Conservation (phyloP, 2,329 filamentous ascomycete species). For the Lecanicillium sp. region DNA sequence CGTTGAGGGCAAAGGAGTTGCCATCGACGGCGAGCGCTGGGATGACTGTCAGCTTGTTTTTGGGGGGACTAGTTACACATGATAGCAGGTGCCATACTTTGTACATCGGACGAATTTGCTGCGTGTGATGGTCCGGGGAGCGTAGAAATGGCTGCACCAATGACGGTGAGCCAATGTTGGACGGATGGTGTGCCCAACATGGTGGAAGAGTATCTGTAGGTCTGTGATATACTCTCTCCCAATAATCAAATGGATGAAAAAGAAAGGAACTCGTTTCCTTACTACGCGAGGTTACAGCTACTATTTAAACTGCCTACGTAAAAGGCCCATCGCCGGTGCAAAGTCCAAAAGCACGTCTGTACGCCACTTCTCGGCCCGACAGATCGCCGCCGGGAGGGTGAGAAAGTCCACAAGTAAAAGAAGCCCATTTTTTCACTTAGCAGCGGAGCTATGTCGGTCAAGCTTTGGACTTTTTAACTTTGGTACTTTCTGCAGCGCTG, state of each 20-base stretch:
- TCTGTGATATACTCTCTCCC: neutral
- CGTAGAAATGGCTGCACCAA: neutral
- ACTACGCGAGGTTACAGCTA: neutral
- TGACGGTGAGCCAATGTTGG: neutral
- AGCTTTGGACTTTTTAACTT: too few relatives aligned
- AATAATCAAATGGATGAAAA: too few relatives aligned
- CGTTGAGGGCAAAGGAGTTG: slow-evolving; percentile 48
- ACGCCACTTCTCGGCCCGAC: too few relatives aligned
- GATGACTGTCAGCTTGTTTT: too few relatives aligned
- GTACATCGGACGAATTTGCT: slow-evolving; percentile 1
- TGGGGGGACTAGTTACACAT: neutral
- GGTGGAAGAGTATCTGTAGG: neutral
- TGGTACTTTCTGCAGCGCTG: too few relatives aligned
- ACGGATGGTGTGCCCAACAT: slow-evolving; percentile 2
- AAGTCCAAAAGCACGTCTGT: too few relatives aligned
- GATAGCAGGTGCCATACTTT: slow-evolving; percentile 4
- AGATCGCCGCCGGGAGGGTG: too few relatives aligned
- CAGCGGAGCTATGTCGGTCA: too few relatives aligned
- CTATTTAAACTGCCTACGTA: slow-evolving; percentile 4
- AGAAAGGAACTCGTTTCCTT: neutral
- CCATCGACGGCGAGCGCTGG: slow-evolving; percentile 46
- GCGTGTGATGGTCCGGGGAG: neutral
- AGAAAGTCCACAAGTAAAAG: too few relatives aligned
- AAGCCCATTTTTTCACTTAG: too few relatives aligned
- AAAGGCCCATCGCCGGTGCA: too few relatives aligned